Percentiles rank a stretch among this genome's conserved stretches.
phyloP scores from a whole-genome alignment of 2,329 filamentous ascomycete species.

The Fusarium ambrosium region DNA sequence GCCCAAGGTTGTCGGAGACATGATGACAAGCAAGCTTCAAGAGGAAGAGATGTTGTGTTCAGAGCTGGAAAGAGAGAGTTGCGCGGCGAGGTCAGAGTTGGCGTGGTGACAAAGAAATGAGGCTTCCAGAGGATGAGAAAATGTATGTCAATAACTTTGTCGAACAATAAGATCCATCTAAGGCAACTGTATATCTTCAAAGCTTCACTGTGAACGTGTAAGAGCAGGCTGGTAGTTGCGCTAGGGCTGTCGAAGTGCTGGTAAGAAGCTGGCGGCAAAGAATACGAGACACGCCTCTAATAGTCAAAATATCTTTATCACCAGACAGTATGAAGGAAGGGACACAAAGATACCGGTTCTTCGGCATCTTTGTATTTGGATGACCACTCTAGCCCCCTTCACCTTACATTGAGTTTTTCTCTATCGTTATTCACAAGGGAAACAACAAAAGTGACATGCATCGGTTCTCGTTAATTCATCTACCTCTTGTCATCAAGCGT shows the following conservation, averaged over 20 bases:
- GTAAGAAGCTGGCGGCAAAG: neutral
- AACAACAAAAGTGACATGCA: neutral
- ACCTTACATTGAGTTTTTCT: neutral
- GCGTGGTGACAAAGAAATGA: constrained; percentile 23
- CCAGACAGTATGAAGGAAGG: too few relatives aligned
- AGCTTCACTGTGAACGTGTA: neutral
- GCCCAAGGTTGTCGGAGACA: constrained; percentile 33
- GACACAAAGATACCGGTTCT: too few relatives aligned
- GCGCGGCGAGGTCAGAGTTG: constrained; percentile 22
- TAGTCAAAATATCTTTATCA: too few relatives aligned
- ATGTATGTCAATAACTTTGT: neutral
- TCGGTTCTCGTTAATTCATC: neutral
- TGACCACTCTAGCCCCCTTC: neutral
- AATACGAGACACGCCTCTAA: neutral
- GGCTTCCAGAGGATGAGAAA: neutral
- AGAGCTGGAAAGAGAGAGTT: constrained; percentile 31
- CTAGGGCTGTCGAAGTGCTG: neutral
- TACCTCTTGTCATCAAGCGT: neutral
- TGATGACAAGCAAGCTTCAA: constrained; percentile 44
- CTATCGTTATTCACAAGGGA: neutral
- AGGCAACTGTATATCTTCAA: neutral
- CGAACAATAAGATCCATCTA: neutral
- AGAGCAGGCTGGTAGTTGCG: neutral
- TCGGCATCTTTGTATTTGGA: too few relatives aligned
- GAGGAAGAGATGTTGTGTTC: constrained; percentile 49